Percentiles rank a stretch among this genome's conserved stretches.
phyloP scores from a whole-genome alignment of 176 grass and related monocot species.

The Aegilops bicornis region DNA sequence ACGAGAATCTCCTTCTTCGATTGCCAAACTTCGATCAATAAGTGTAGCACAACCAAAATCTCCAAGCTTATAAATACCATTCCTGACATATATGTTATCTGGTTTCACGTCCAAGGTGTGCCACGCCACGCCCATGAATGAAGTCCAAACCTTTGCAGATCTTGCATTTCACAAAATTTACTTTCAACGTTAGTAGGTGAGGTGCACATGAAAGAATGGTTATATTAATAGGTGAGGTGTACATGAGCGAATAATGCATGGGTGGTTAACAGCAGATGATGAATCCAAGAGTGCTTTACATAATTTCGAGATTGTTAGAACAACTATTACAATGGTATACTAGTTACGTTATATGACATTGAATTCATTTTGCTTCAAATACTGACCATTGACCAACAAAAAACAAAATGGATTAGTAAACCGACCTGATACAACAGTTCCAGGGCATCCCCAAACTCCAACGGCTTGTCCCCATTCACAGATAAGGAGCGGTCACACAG shows the following conservation, averaged over 20 bases:
- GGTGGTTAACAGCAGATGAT: not conserved
- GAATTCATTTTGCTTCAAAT: not conserved
- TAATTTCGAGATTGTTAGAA: slow-evolving; percentile 14
- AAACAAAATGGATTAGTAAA: slow-evolving; percentile 8
- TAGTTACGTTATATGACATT: not conserved
- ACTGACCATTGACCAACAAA: slow-evolving; percentile 9
- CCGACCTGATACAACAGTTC: slow-evolving; percentile 84
- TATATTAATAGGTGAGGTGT: slow-evolving; percentile 31
- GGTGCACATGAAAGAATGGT: slow-evolving; percentile 16
- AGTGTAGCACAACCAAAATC: slow-evolving; percentile 94
- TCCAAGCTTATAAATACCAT: slow-evolving; percentile 83
- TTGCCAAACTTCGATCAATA: slow-evolving; percentile 55
- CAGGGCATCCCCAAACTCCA: slow-evolving; percentile 59
- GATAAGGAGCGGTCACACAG: slow-evolving; percentile 67
- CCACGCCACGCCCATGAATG: slow-evolving; percentile 75
- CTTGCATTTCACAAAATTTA: slow-evolving; percentile 48
- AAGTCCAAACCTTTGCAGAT: slow-evolving; percentile 83
- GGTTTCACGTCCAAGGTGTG: slow-evolving; percentile 96
- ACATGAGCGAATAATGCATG: not conserved
- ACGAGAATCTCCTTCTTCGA: slow-evolving; percentile 94
- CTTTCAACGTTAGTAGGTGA: slow-evolving; percentile 28
- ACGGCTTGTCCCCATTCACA: slow-evolving; percentile 36
- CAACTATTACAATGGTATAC: not conserved
- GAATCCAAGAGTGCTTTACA: not conserved
- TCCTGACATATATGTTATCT: slow-evolving; percentile 87